A percentile compares a stretch with the other conserved stretches of the same genome.
Conservation (phyloP, 768 basidiomycete genomes). For the Aureoboletus auriporus region DNA sequence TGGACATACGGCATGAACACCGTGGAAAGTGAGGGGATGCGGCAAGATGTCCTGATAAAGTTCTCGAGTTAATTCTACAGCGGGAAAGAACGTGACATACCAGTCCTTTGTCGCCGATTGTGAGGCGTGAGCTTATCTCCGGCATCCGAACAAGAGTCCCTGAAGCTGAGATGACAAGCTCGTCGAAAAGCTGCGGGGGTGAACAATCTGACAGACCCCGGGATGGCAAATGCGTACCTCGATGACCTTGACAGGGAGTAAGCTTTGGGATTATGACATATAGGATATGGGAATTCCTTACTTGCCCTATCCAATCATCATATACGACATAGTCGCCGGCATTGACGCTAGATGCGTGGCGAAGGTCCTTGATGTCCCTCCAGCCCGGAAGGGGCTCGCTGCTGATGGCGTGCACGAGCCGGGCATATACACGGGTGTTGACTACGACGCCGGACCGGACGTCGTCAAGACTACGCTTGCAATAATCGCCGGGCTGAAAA, state of each 20-base stretch:
- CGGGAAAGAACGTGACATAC: slow-evolving; percentile 37
- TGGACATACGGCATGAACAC: slow-evolving; percentile 43
- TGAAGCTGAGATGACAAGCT: slow-evolving; percentile 69
- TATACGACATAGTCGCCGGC: slow-evolving; percentile 79
- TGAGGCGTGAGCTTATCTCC: slow-evolving; percentile 71
- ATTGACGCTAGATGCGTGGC: slow-evolving; percentile 56
- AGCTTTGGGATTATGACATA: slow-evolving; percentile 5
- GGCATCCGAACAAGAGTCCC: slow-evolving; percentile 67
- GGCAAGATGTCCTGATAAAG: slow-evolving; percentile 61
- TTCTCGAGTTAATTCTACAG: slow-evolving; percentile 1
- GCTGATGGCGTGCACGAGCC: slow-evolving; percentile 72
- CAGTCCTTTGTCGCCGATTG: slow-evolving; percentile 71
- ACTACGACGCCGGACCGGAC: slow-evolving; percentile 73
- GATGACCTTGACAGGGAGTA: slow-evolving; percentile 48
- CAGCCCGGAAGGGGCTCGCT: slow-evolving; percentile 56
- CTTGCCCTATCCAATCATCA: slow-evolving; percentile 89
- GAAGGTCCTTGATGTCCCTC: slow-evolving; percentile 56
- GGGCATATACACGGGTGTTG: slow-evolving; percentile 57
- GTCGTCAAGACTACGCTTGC: slow-evolving; percentile 75
- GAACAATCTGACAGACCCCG: slow-evolving; percentile 6
- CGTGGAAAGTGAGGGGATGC: slow-evolving; percentile 42
- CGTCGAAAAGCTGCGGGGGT: slow-evolving; percentile 69
- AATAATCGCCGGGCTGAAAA: slow-evolving; percentile 75
- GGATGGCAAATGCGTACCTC: slow-evolving; percentile 50
- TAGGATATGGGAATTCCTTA: slow-evolving; percentile 32